Conservation (phyloP, 2,329 filamentous ascomycete species). For the Phaeosphaeriaceae sp. region DNA sequence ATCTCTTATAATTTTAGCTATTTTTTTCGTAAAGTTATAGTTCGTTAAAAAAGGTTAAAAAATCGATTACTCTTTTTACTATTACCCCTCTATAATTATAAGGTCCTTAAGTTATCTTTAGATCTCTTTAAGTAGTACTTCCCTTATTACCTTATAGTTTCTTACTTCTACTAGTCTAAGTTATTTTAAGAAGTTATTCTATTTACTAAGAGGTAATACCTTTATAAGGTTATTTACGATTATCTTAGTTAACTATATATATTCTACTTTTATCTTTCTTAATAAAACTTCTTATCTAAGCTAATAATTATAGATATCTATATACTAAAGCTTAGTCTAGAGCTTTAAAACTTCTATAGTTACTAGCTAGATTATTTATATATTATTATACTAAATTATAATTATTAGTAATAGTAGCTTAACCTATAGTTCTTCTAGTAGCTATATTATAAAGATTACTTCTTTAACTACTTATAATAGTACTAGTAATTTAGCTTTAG, state of each 20-base stretch:
- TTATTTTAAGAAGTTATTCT: no score
- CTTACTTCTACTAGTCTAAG: no score
- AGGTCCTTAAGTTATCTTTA: no score
- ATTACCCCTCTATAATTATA: no score
- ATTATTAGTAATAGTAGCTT: conserved; percentile 1
- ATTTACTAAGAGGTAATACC: neutral
- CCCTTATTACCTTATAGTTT: no score
- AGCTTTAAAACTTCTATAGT: conserved; percentile 2
- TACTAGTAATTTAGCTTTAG: conserved; percentile 7
- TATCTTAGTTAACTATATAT: conserved; percentile 5
- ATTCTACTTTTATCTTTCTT: no score
- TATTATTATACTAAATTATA: conserved; percentile 12
- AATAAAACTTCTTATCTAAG: conserved; percentile 11
- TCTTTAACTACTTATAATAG: conserved; percentile 11
- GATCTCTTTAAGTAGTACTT: no score
- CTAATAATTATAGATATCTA: conserved; percentile 12
- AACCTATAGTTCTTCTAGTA: no score
- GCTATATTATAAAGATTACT: conserved; percentile 1
- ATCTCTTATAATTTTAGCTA: no score
- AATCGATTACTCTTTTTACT: no score
- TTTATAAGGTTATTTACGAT: conserved; percentile 6
- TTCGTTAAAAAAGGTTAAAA: no score
- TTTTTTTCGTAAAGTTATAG: no score
- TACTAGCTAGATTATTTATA: conserved; percentile 9
- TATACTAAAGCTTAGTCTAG: conserved; percentile 6